Percentiles rank a stretch among this genome's conserved stretches.
phyloP scores from a whole-genome alignment of 176 grass and related monocot species.

The Hyparrhenia diplandra region DNA sequence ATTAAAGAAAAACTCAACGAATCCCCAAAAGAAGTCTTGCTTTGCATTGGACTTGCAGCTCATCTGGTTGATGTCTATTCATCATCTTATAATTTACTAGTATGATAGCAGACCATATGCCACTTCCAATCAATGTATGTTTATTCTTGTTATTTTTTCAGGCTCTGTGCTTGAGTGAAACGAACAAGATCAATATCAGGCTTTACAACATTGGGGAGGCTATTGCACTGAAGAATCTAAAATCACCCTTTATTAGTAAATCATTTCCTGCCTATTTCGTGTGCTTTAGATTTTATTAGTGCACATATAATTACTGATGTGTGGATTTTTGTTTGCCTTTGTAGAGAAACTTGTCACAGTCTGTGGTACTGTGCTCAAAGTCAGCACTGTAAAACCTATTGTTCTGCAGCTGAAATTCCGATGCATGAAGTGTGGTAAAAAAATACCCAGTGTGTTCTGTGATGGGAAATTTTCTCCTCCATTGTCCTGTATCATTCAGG shows the following conservation, averaged over 20 bases:
- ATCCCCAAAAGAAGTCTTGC: slow-evolving; percentile 64
- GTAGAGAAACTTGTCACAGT: slow-evolving; percentile 85
- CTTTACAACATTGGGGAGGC: slow-evolving; percentile 59
- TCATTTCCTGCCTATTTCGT: background rate
- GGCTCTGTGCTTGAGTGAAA: slow-evolving; percentile 26
- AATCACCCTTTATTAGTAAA: slow-evolving; percentile 84
- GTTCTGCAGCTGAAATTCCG: slow-evolving; percentile 54
- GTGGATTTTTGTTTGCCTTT: slow-evolving; percentile 2
- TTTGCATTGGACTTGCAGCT: slow-evolving; percentile 79
- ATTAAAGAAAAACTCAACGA: slow-evolving; percentile 45
- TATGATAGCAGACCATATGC: background rate
- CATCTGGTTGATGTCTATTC: slow-evolving; percentile 58
- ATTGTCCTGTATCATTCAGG: slow-evolving; percentile 49
- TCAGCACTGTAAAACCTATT: slow-evolving; percentile 83
- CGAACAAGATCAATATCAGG: slow-evolving; percentile 77
- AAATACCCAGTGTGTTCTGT: slow-evolving; percentile 37
- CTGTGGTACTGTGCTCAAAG: slow-evolving; percentile 79
- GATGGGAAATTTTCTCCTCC: slow-evolving; percentile 93
- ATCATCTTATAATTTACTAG: background rate
- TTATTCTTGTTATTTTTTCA: slow-evolving; percentile 31
- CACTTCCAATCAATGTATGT: background rate
- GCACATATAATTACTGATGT: slow-evolving; percentile 18
- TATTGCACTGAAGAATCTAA: slow-evolving; percentile 77
- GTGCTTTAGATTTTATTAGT: background rate
- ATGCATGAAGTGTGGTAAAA: slow-evolving; percentile 61